Conservation (phyloP, 108 stramenopile species). For the Fistulifera pelliculosa region DNA sequence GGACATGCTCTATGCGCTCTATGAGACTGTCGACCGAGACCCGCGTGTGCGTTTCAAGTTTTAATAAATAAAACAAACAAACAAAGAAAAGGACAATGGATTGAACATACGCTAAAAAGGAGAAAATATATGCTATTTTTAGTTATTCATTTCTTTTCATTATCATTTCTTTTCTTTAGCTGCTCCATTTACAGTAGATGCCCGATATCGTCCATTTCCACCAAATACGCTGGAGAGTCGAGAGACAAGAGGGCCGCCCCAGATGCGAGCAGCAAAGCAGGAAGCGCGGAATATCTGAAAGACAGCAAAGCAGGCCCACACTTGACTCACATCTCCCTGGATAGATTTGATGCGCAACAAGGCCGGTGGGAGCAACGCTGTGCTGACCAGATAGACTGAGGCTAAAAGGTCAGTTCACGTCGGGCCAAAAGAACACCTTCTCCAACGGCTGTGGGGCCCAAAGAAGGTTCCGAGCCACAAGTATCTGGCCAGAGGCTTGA, state of each 20-base stretch:
- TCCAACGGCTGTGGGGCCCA: constrained; percentile 80
- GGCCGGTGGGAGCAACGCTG: constrained; percentile 61
- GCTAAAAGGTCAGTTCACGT: constrained; percentile 66
- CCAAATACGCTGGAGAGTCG: too few species aligned
- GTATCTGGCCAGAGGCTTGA: constrained; percentile 62
- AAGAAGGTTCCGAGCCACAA: constrained; percentile 61
- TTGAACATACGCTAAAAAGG: too few species aligned
- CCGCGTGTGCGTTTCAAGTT: constrained; percentile 88
- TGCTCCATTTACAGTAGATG: neutral
- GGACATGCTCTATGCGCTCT: constrained; percentile 78
- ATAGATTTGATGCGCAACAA: constrained; percentile 48
- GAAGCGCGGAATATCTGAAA: constrained; percentile 75
- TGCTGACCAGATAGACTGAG: constrained; percentile 62
- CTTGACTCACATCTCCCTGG: constrained; percentile 62
- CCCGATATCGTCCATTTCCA: too few species aligned
- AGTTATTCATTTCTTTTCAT: too few species aligned
- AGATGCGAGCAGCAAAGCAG: constrained; percentile 67
- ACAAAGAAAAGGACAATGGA: neutral
- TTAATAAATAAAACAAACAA: too few species aligned
- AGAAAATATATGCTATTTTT: too few species aligned
- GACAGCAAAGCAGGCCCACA: constrained; percentile 73
- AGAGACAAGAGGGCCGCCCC: constrained; percentile 19
- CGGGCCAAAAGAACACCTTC: constrained; percentile 74
- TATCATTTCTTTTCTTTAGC: neutral
- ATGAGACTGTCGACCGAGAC: constrained; percentile 71